Evolutionary conservation across 345 rosid species (phyloP), one percentile per base, ranked within the genome.

Genomic region (Alliaria petiolata): DNA sequence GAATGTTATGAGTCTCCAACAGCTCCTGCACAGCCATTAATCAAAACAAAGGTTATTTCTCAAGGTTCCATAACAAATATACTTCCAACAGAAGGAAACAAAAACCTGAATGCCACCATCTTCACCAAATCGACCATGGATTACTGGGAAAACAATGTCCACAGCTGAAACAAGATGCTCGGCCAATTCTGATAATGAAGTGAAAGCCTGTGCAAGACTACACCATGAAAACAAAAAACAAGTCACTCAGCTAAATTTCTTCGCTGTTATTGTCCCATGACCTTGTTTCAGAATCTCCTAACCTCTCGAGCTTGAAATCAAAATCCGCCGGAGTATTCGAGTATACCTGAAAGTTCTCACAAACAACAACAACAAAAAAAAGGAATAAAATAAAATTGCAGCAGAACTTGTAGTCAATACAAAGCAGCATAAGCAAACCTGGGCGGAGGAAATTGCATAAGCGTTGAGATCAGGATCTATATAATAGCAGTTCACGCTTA

Each of bases 261-360:
- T 22, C 25, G 3, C 25, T 22, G 3, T 9, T 16, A 15, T 35
- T 51, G 10, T 9, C 63, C 44, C 8, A 22, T 26, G 22, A 45
- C 22, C 10, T 31, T 35, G n/a, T 60, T 30, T 47, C 3, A 33
- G 22, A 15, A 53, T 12, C 50, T 0, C 70, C 81, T 74, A 61
- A 91, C 96, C 97, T 91, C 75, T 86, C 92, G 38, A 93, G 95
- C 79, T 93, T 93, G 67, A 93, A 93, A 83, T 91, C 97, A 74
- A 93, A 93, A 83, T 93, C 97, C 26, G 95, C 88, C 6, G 97
- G 98, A 67, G 96, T 91, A 69, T 93, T 93, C 61, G 97, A 93
- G 79, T 93, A 93, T 28, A 89, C 77, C 98, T 93, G 79, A 20
- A 79, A 52, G 11, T 15, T 7, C 57, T 22, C 16, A 10, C 33